Conservation (phyloP, 75 land plant species). For the Pseudotsuga menziesii region DNA sequence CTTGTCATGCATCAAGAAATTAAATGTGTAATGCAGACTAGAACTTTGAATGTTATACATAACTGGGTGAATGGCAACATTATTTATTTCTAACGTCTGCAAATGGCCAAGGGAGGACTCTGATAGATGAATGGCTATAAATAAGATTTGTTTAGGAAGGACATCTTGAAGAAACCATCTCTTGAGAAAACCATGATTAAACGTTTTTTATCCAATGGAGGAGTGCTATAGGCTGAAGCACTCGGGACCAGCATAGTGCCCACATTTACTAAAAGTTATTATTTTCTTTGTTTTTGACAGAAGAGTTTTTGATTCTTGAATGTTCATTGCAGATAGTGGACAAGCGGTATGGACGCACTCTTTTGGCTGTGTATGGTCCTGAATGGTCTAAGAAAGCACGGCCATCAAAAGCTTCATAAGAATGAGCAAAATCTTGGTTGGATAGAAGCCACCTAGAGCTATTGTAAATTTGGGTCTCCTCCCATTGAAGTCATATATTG, state of each 20-base stretch:
- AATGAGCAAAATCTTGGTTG: too few species aligned
- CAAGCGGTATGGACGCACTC: conserved; percentile 83
- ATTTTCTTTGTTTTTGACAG: too few species aligned
- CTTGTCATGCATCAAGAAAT: neutral
- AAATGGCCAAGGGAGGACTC: neutral
- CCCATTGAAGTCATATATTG: too few species aligned
- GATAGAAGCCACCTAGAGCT: too few species aligned
- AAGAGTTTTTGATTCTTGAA: too few species aligned
- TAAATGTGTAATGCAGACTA: neutral
- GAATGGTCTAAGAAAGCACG: conserved; percentile 62
- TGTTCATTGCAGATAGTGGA: conserved; percentile 63
- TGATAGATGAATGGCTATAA: neutral
- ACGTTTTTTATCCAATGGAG: neutral
- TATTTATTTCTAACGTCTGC: neutral
- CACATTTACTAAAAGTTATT: neutral
- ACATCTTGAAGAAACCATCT: too few species aligned
- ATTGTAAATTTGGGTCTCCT: too few species aligned
- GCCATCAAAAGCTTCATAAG: conserved; percentile 8
- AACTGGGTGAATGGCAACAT: too few species aligned
- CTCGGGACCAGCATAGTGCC: neutral
- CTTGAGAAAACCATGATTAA: neutral
- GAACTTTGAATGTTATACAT: too few species aligned
- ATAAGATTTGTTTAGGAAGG: neutral
- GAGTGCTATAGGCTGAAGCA: neutral
- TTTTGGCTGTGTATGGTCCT: conserved; percentile 92